Evolutionary conservation across 306 rosid genomes (phyloP).

Genomic region (Cucumis sativus): DNA sequence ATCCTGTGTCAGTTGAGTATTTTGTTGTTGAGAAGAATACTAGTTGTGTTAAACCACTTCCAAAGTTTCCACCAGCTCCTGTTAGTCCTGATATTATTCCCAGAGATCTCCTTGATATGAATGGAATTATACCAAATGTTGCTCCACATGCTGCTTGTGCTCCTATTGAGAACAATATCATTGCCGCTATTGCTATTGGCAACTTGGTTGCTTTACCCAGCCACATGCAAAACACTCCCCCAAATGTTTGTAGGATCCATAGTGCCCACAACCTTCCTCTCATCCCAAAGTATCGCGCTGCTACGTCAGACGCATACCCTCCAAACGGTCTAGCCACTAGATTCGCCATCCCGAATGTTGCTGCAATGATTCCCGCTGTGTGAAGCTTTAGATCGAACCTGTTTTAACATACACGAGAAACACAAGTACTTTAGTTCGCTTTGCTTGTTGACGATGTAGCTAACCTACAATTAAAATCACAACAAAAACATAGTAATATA

Average conservation of each 20-base stretch:
- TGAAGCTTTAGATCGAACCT: conserved; percentile 61
- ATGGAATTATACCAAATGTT: conserved; percentile 71
- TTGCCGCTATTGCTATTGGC: conserved; percentile 41
- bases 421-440: background rate
- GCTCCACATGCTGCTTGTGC: conserved; percentile 97
- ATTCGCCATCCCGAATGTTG: conserved; percentile 90
- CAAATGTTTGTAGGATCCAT: conserved; percentile 66
- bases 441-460: no score
- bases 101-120: conserved; percentile 65
- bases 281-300: conserved; percentile 67
- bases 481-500: no score
- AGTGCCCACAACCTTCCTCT: conserved; percentile 73
- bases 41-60: conserved; percentile 70
- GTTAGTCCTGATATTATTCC: conserved; percentile 70
- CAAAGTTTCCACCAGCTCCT: conserved; percentile 87
- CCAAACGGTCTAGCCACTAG: conserved; percentile 72
- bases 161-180: conserved; percentile 83
- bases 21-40: conserved; percentile 47
- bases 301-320: conserved; percentile 46
- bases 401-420: no score
- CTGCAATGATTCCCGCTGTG: conserved; percentile 81
- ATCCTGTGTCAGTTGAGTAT: conserved; percentile 41
- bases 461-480: no score
- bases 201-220: conserved; percentile 63
- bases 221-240: conserved; percentile 81